Evolutionary conservation across 2,329 filamentous ascomycete genomes (phyloP).

Genomic region (Trichophyton verrucosum): DNA sequence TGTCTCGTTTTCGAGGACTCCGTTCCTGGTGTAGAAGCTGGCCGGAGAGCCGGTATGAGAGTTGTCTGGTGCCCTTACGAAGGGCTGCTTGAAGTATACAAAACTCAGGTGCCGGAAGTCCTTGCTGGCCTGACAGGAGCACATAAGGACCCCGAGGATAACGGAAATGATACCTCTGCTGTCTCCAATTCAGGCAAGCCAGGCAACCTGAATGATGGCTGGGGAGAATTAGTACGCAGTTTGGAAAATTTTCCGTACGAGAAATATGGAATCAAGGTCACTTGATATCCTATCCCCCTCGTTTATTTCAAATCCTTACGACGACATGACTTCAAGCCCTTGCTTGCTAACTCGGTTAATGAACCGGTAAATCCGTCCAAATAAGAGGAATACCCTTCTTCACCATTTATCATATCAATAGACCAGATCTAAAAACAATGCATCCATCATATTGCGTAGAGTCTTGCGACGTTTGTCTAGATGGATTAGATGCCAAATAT

Average conservation of each 20-base stretch:
- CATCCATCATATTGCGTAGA: not conserved
- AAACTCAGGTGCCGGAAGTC: conserved; percentile 64
- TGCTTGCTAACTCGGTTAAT: not conserved
- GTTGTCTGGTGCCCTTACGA: conserved; percentile 86
- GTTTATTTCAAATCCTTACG: not conserved
- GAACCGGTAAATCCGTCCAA: not conserved
- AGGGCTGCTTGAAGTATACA: conserved; percentile 61
- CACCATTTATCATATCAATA: not conserved
- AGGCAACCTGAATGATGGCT: conserved; percentile 49
- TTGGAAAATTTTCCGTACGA: conserved; percentile 50
- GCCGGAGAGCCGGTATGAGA: conserved; percentile 83
- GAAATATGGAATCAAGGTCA: conserved; percentile 42
- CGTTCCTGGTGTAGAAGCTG: conserved; percentile 83
- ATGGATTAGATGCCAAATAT: no score
- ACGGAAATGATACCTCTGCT: conserved; percentile 25
- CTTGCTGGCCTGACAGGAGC: conserved; percentile 69
- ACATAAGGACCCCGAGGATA: conserved; percentile 44
- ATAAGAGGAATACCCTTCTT: not conserved
- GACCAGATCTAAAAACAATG: not conserved
- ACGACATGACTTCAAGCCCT: not conserved
- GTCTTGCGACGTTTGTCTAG: no score
- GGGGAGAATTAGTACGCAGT: conserved; percentile 40
- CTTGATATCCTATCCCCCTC: not conserved
- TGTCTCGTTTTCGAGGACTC: conserved; percentile 95
- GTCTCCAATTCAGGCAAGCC: conserved; percentile 36